phyloP scores from a whole-genome alignment of 2,329 filamentous ascomycete genomes.

The Colletotrichum graminicola region DNA sequence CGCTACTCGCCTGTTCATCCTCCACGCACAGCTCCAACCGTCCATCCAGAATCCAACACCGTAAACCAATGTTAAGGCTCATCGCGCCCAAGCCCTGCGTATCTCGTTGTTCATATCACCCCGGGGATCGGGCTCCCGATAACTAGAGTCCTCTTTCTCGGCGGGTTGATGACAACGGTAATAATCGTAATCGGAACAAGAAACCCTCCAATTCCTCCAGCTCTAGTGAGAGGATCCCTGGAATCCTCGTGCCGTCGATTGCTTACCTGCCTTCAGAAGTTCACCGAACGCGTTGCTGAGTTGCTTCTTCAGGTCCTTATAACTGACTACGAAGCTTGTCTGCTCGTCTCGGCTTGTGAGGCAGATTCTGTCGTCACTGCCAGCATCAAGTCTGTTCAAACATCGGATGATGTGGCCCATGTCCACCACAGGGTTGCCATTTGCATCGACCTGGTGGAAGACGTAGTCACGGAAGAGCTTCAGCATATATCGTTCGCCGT shows the following conservation, averaged over 20 bases:
- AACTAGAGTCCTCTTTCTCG: background rate
- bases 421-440: constrained; percentile 86
- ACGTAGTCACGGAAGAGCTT: constrained; percentile 98
- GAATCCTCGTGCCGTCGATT: constrained; percentile 48
- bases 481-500: constrained; percentile 89
- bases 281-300: constrained; percentile 69
- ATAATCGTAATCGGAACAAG: constrained; percentile 2
- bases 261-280: constrained; percentile 62
- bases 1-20: background rate
- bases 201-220: background rate
- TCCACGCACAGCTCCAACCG: constrained; percentile 1
- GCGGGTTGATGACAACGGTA: background rate
- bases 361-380: constrained; percentile 86
- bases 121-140: background rate
- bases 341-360: constrained; percentile 92
- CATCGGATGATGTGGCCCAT: constrained; percentile 88
- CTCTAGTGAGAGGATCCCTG: constrained; percentile 46
- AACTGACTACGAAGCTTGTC: constrained; percentile 88
- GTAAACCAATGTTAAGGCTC: constrained; percentile 12
- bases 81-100: background rate
- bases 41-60: constrained; percentile 19
- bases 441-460: constrained; percentile 92
- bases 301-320: constrained; percentile 85
- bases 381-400: constrained; percentile 93
- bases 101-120: background rate